phyloP scores from a whole-genome alignment of 495 filamentous ascomycete genomes.

The Hypomontagnella monticulosa region DNA sequence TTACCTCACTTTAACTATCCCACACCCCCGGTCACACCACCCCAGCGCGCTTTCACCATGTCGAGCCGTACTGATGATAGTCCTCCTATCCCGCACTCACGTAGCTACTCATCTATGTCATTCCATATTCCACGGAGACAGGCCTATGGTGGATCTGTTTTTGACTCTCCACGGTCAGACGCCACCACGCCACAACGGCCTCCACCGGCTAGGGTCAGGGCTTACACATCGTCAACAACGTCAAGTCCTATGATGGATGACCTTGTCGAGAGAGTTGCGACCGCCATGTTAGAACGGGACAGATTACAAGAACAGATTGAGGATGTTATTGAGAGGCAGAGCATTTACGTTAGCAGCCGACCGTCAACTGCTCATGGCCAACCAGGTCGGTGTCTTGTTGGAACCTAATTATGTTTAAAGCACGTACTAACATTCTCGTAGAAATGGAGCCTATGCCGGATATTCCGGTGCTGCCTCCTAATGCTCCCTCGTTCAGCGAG shows the following conservation, averaged over 20 bases:
- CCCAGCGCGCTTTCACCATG: conserved; percentile 50
- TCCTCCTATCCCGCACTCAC: conserved; percentile 49
- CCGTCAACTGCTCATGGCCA: conserved; percentile 54
- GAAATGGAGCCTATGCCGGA: conserved; percentile 58
- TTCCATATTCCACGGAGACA: conserved; percentile 62
- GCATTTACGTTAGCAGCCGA: conserved; percentile 60
- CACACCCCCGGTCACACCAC: conserved; percentile 49
- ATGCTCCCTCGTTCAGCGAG: conserved; percentile 60
- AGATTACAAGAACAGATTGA: conserved; percentile 63
- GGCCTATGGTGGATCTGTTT: conserved; percentile 45
- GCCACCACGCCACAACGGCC: conserved; percentile 36
- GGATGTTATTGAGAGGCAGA: conserved; percentile 62
- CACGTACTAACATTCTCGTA: conserved; percentile 31
- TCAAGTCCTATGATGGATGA: conserved; percentile 50
- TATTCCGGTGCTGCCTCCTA: conserved; percentile 57
- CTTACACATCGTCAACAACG: conserved; percentile 39
- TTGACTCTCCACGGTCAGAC: conserved; percentile 44
- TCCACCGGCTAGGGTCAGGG: conserved; percentile 46
- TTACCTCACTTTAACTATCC: conserved; percentile 60
- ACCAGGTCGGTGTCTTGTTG: conserved; percentile 30
- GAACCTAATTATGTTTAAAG: not conserved
- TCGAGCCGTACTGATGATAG: conserved; percentile 51
- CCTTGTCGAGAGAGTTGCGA: conserved; percentile 62
- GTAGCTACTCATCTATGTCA: conserved; percentile 59
- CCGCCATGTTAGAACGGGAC: conserved; percentile 61